phyloP scores from a whole-genome alignment of 78 protist species.

The Fonticula alba region DNA sequence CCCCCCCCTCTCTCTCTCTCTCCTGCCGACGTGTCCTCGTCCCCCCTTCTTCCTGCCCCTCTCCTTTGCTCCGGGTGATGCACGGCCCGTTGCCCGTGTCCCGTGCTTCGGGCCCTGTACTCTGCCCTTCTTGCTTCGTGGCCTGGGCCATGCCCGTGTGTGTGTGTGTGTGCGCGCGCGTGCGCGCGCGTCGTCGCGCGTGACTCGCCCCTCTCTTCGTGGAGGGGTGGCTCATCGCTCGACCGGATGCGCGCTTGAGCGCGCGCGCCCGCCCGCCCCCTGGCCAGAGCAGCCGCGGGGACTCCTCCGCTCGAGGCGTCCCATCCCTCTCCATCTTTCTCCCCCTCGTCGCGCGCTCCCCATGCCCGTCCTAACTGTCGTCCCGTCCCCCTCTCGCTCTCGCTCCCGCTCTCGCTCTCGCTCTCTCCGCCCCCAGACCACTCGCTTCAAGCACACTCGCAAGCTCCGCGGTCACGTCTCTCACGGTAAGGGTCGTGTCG shows the following conservation, averaged over 20 bases:
- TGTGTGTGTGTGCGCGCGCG: neutral
- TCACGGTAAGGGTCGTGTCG: slow-evolving; percentile 86
- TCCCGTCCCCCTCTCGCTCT: too few relatives aligned
- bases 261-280: neutral
- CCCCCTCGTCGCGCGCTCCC: neutral
- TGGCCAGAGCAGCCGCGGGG: neutral
- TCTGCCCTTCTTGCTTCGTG: neutral
- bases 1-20: neutral
- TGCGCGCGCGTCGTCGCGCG: neutral
- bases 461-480: slow-evolving; percentile 60
- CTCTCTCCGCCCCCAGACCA: slow-evolving; percentile 14
- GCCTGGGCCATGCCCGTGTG: neutral
- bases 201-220: neutral
- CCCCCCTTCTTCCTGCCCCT: neutral
- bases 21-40: neutral
- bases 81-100: neutral
- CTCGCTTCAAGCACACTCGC: slow-evolving; percentile 42
- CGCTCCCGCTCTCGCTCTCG: too few relatives aligned
- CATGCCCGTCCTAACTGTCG: too few relatives aligned
- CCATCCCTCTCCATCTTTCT: neutral
- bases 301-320: neutral
- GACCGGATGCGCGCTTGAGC: neutral
- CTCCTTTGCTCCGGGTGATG: slow-evolving; percentile 2
- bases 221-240: neutral
- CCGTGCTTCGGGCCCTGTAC: neutral